Base-by-base conservation (phyloP, 768 basidiomycete species). In the Tephrocybe rancida region DNA sequence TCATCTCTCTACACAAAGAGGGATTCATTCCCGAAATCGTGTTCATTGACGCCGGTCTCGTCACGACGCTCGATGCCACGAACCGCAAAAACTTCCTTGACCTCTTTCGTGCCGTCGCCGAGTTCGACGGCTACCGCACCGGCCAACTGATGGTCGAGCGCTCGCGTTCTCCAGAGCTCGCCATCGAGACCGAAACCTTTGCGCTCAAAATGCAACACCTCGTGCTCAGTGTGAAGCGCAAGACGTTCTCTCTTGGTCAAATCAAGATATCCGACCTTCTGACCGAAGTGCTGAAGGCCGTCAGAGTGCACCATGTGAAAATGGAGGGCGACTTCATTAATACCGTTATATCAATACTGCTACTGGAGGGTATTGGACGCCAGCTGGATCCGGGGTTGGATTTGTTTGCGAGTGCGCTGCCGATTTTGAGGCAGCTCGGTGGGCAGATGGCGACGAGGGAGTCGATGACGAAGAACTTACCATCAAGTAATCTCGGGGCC, bases 271-370 rank as follows among this genome's bases (percentile, higher is more conserved):
- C 91, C 25, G 95, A 98, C 68, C 84, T 99, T 56, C 74, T 98
- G 26, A 90, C 83, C 3, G 90, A 96, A 57, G 97, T 98, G 7
- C 74, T 99, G 44, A 86, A 75, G 61, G 84, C 87, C 29, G 95
- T 99, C 3, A 77, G 95, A 53, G 78, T 82, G 59, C 95, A 98
- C 69, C 96, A 97, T 65, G 97, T 98, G 58, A 98, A 93, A 76
- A 91, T 99, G 87, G 96, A 99, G 73, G 94, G 88, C 13, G 97
- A 98, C 69, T 99, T 99, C 66, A 87, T 98, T 66, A 99, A 99
- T 70, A 98, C 97, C 0, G 94, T 99, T 55, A 89, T 99, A 54
- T 92, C 91, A 9, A 93, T 98, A 51, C 71, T 99, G 49, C 69
- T 99, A 35, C 74, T 99, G 49, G 97, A 99, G 71, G 97, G 97